A percentile compares a stretch with the other conserved stretches of the same genome.
phyloP scores from a whole-genome alignment of 371 early-diverging fungal genomes.

The Actinomortierella ambigua region DNA sequence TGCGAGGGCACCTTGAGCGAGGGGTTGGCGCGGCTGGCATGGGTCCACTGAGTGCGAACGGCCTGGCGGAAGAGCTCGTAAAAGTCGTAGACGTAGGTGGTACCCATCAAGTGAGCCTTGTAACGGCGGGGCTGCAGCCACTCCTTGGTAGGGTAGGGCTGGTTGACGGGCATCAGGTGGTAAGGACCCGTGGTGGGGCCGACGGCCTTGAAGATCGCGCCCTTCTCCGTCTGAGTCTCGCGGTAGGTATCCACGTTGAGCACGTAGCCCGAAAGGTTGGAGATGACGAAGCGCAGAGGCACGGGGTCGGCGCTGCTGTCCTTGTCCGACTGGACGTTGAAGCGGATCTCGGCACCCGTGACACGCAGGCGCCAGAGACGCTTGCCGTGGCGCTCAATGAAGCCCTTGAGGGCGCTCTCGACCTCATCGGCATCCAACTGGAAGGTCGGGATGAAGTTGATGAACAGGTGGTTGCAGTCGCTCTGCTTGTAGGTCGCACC shows the following conservation, averaged over 20 bases:
- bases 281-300: slow-evolving; percentile 91
- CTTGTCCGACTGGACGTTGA: slow-evolving; percentile 79
- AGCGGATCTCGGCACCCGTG: slow-evolving; percentile 93
- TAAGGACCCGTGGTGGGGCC: slow-evolving; percentile 75
- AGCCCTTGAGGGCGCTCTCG: slow-evolving; percentile 83
- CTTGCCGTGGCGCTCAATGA: slow-evolving; percentile 93
- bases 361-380: slow-evolving; percentile 95
- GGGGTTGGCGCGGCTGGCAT: slow-evolving; percentile 62
- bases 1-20: slow-evolving; percentile 67
- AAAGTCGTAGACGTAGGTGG: slow-evolving; percentile 98
- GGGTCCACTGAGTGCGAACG: slow-evolving; percentile 77
- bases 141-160: slow-evolving; percentile 93
- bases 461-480: slow-evolving; percentile 97
- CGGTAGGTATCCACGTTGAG: slow-evolving; percentile 91
- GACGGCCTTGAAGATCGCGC: slow-evolving; percentile 76
- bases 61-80: slow-evolving; percentile 93
- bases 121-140: slow-evolving; percentile 96
- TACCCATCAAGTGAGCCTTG: slow-evolving; percentile 97
- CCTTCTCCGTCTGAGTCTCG: slow-evolving; percentile 80
- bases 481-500: slow-evolving; percentile 88
- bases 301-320: slow-evolving; percentile 65
- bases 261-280: slow-evolving; percentile 91
- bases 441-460: slow-evolving; percentile 97
- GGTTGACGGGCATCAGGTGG: slow-evolving; percentile 83
- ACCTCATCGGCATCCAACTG: slow-evolving; percentile 85